phyloP scores from a whole-genome alignment of 768 basidiomycete species.

The Mycena haematopus region DNA sequence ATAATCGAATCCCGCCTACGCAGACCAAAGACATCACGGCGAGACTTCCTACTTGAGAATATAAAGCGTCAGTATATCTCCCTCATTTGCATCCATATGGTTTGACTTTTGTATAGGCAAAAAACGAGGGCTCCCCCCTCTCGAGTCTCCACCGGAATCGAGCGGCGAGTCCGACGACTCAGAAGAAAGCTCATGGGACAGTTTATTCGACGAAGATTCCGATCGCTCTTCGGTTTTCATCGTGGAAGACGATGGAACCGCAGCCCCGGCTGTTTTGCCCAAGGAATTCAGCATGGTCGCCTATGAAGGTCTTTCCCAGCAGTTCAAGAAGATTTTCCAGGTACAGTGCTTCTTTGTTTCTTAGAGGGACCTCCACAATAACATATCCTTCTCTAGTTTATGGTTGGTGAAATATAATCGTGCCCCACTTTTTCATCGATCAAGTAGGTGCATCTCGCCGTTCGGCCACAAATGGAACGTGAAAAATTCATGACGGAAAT shows the following conservation, averaged over 20 bases:
- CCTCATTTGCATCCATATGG: slow-evolving; percentile 23
- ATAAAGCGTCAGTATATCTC: slow-evolving; percentile 60
- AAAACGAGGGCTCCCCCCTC: slow-evolving; percentile 47
- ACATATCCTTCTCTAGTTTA: slow-evolving; percentile 58
- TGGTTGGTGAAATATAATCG: slow-evolving; percentile 58
- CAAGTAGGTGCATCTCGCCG: slow-evolving; percentile 51
- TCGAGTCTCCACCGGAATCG: slow-evolving; percentile 39
- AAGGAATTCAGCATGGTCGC: slow-evolving; percentile 81
- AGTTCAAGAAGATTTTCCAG: slow-evolving; percentile 82
- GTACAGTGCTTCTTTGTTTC: background rate
- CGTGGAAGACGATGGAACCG: slow-evolving; percentile 66
- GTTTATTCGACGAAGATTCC: slow-evolving; percentile 45
- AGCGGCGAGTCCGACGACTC: slow-evolving; percentile 43
- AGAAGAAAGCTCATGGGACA: slow-evolving; percentile 41
- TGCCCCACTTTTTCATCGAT: background rate
- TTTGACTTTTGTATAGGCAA: slow-evolving; percentile 40
- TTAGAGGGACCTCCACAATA: background rate
- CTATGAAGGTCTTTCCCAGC: slow-evolving; percentile 75
- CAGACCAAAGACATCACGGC: slow-evolving; percentile 63
- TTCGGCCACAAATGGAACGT: slow-evolving; percentile 59
- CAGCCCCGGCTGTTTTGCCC: slow-evolving; percentile 58
- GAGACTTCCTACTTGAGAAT: slow-evolving; percentile 58
- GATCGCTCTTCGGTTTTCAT: slow-evolving; percentile 55
- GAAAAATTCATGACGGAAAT: slow-evolving; percentile 59
- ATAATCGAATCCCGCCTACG: slow-evolving; percentile 73